phyloP scores from a whole-genome alignment of 2,329 filamentous ascomycete species.

The Hortaea sp. region DNA sequence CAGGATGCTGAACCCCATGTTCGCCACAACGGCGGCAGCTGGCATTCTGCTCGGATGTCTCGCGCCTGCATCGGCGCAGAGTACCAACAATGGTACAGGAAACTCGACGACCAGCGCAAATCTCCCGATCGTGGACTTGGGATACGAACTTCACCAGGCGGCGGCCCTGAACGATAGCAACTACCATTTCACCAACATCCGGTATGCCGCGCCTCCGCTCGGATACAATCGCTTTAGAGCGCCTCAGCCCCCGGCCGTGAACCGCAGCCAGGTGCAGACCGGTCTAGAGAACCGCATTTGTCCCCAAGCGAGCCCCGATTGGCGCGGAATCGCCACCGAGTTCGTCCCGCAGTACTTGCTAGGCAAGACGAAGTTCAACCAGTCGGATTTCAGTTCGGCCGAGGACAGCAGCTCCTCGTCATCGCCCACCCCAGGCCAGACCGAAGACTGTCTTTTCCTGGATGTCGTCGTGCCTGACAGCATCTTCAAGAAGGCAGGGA shows the following conservation, averaged over 20 bases:
- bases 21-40: no score
- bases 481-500: constrained; percentile 23
- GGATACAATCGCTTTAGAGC: constrained; percentile 42
- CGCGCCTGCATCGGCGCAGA: no score
- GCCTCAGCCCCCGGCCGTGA: constrained; percentile 29
- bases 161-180: constrained; percentile 30
- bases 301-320: constrained; percentile 36
- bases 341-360: constrained; percentile 23
- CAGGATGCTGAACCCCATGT: no score
- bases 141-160: constrained; percentile 43
- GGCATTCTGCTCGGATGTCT: no score
- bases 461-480: constrained; percentile 29
- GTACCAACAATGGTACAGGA: background rate
- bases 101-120: background rate
- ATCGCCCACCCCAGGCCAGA: constrained; percentile 18
- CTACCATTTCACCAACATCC: constrained; percentile 46
- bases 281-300: constrained; percentile 36
- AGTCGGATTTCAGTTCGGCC: constrained; percentile 9
- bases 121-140: constrained; percentile 42
- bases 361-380: constrained; percentile 13
- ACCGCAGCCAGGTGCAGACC: constrained; percentile 37
- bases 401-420: constrained; percentile 5
- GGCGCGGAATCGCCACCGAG: constrained; percentile 27
- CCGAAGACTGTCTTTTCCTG: constrained; percentile 32
- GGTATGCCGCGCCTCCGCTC: constrained; percentile 45